Conservation (phyloP, 169 alveolate species). For the Cryptosporidium muris region DNA sequence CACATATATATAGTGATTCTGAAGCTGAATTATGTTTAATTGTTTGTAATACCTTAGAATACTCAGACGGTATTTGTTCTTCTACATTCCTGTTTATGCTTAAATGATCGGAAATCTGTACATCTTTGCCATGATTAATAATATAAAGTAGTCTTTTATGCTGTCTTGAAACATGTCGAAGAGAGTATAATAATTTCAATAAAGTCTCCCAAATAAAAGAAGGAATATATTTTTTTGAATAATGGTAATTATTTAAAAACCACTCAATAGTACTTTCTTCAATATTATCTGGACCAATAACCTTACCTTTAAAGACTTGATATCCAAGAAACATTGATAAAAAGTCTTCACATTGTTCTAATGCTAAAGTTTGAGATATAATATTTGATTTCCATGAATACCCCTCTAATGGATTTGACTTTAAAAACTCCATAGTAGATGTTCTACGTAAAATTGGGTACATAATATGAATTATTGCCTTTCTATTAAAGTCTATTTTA, state of each 20-base stretch:
- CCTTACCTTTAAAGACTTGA: neutral
- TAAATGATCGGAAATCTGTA: neutral
- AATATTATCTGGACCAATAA: neutral
- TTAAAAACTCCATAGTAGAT: neutral
- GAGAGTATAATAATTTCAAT: slow-evolving; percentile 13
- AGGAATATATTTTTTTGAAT: slow-evolving; percentile 9
- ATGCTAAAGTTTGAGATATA: slow-evolving; percentile 7
- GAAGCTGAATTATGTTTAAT: too few relatives aligned
- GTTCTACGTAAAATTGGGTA: neutral
- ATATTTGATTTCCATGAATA: slow-evolving; percentile 2
- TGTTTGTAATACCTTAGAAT: too few relatives aligned
- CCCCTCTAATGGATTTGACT: neutral
- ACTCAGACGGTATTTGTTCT: too few relatives aligned
- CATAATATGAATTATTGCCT: neutral
- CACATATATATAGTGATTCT: too few relatives aligned
- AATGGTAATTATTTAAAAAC: slow-evolving; percentile 1
- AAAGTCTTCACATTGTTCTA: slow-evolving; percentile 10
- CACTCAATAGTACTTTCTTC: neutral
- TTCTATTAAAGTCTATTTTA: neutral
- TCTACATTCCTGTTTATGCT: too few relatives aligned
- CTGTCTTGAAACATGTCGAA: slow-evolving; percentile 30
- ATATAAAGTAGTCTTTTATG: slow-evolving; percentile 22
- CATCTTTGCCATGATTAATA: slow-evolving; percentile 18
- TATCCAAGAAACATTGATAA: slow-evolving; percentile 6
- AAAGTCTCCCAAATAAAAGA: slow-evolving; percentile 50